Evolutionary conservation across 2,329 filamentous ascomycete genomes (phyloP), one percentile per base, ranked within the genome.

Genomic region (Penicillium sp.): DNA sequence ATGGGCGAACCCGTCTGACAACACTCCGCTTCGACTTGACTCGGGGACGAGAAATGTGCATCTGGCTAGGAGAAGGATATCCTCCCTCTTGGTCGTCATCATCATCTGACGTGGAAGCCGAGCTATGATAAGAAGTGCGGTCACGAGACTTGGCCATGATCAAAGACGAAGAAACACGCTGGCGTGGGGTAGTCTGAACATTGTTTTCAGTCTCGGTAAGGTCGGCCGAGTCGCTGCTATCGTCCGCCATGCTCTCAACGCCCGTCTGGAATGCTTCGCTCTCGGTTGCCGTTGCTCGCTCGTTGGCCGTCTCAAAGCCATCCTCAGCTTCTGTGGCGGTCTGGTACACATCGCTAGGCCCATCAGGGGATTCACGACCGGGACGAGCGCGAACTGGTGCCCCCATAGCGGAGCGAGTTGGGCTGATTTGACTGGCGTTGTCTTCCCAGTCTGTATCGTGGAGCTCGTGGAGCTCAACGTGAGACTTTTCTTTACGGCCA

Each of bases 181-280:
- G 71, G 27, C 73, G 73, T 16, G 70, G 73, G 39, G 71, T 75
- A 52, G 64, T 68, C 45, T 70, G 67, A 8, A 70, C 64, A 56
- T 68, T 78, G 52, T 81, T 83, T 72, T 97, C 93, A 0, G 93
- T 98, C 76, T 96, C 93, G 1, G 92, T 96, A 48, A 90, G 80
- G 63, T 92, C 89, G 59, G 91, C 91, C 55, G 86, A 89, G 53
- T 73, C 71, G 43, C 68, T 70, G 68, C 88, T 92, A 16, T 91
- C 90, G 66, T 82, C 82, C 53, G 80, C 81, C 61, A 87, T 77
- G 59, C 81, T 86, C 70, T 98, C 95, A 16, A 87, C 85, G n/a
- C 90, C 92, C 4, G 93, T 97, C 72, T 96, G 90, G 84, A 98
- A 98, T 61, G 91, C 91, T 65, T 98, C 93, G 11, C 92, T 96